Evolutionary conservation across 805 yeast genomes (phyloP).

Genomic region (Jamesozyma spencerorum): DNA sequence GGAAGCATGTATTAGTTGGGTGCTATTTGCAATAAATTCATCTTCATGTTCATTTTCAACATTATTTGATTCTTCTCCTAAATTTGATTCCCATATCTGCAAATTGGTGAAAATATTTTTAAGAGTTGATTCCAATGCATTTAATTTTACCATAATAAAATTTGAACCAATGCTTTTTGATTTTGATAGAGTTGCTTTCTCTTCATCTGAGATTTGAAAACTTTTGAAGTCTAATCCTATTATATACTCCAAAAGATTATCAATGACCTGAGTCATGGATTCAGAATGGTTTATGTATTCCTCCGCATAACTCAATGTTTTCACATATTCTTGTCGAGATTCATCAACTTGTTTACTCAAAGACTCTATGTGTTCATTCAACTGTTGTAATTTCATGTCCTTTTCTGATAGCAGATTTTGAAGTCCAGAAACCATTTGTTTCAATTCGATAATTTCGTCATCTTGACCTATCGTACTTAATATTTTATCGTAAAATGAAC

Average conservation of each 20-base stretch:
- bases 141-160: constrained; percentile 23
- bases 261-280: constrained; percentile 15
- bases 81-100: not conserved
- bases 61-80: not conserved
- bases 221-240: not conserved
- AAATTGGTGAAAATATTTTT: constrained; percentile 11
- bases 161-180: constrained; percentile 19
- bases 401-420: constrained; percentile 5
- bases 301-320: constrained; percentile 23
- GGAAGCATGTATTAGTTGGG: constrained; percentile 6
- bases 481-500: constrained; percentile 17
- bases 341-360: constrained; percentile 22
- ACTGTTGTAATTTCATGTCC: constrained; percentile 3
- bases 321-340: constrained; percentile 19
- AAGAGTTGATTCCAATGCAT: constrained; percentile 18
- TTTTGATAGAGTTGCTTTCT: constrained; percentile 13
- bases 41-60: not conserved
- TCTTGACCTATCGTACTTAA: constrained; percentile 14
- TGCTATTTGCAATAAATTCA: constrained; percentile 16
- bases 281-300: constrained; percentile 25
- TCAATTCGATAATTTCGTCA: constrained; percentile 16
- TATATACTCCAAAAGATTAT: constrained; percentile 12
- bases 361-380: constrained; percentile 19
- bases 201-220: constrained; percentile 11
- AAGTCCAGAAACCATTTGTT: constrained; percentile 3